phyloP scores from a whole-genome alignment of 169 alveolate species.

The Theileria orientalis region DNA sequence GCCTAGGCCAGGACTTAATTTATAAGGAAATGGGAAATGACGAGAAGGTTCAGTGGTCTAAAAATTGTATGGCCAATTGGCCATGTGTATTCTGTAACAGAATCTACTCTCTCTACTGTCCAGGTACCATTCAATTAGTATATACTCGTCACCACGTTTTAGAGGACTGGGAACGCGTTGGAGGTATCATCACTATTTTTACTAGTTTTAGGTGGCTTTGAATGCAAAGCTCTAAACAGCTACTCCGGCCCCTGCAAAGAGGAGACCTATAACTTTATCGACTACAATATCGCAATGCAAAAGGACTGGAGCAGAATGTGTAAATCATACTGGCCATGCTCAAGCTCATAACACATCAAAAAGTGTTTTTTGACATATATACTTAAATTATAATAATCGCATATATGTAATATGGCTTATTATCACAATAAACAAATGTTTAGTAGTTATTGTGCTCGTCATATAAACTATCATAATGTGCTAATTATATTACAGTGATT shows the following conservation, averaged over 20 bases:
- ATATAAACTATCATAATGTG: not conserved
- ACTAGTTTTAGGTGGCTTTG: not conserved
- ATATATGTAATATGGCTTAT: too few species aligned
- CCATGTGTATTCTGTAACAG: slow-evolving; percentile 74
- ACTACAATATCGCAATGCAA: slow-evolving; percentile 60
- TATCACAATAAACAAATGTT: slow-evolving; percentile 1
- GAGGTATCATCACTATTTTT: not conserved
- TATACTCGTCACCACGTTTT: not conserved
- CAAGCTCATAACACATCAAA: too few species aligned
- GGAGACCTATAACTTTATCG: slow-evolving; percentile 25
- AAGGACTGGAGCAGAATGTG: slow-evolving; percentile 60
- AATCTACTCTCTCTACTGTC: slow-evolving; percentile 68
- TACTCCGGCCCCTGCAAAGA: slow-evolving; percentile 55
- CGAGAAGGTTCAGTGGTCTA: slow-evolving; percentile 68
- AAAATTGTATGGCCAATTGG: slow-evolving; percentile 73
- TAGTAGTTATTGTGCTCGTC: not conserved
- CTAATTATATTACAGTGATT: slow-evolving; percentile 17
- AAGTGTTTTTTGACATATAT: too few species aligned
- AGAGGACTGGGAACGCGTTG: slow-evolving; percentile 1
- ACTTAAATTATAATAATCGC: too few species aligned
- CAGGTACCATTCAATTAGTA: slow-evolving; percentile 48
- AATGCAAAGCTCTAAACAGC: slow-evolving; percentile 25
- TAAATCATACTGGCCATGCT: slow-evolving; percentile 66
- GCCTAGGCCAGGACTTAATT: slow-evolving; percentile 69
- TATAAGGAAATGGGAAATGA: slow-evolving; percentile 62